Evolutionary conservation across 2,329 filamentous ascomycete species (phyloP).

Genomic region (Myotisia sp.): DNA sequence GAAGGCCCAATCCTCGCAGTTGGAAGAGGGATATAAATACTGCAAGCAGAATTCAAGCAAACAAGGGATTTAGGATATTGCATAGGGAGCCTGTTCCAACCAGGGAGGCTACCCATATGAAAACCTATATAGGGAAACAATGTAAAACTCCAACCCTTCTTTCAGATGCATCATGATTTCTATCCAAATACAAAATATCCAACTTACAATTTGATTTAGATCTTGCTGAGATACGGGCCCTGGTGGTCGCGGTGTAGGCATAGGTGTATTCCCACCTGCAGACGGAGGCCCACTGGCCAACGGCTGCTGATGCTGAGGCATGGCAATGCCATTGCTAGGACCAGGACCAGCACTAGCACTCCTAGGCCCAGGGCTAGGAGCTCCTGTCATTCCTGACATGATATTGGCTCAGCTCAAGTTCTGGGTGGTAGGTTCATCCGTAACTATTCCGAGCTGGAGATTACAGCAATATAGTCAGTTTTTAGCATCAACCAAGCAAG

Average conservation of each 20-base stretch:
- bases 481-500: no score
- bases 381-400: conserved; percentile 34
- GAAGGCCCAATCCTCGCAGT: no score
- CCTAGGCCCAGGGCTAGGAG: conserved; percentile 35
- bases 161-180: neutral
- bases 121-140: conserved; percentile 4
- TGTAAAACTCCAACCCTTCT: conserved; percentile 2
- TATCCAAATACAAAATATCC: conserved; percentile 3
- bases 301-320: conserved; percentile 35
- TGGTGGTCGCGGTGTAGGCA: conserved; percentile 19
- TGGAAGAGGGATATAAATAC: no score
- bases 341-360: conserved; percentile 36
- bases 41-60: no score
- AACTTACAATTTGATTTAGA: conserved; percentile 84
- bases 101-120: no score
- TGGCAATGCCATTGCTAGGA: conserved; percentile 30
- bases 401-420: conserved; percentile 4
- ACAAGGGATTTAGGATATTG: no score
- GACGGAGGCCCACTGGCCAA: conserved; percentile 35
- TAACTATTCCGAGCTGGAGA: no score
- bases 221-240: conserved; percentile 64
- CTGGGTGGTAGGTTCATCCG: no score
- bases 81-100: no score
- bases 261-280: conserved; percentile 28
- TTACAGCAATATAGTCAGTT: no score